phyloP scores from a whole-genome alignment of 2,329 filamentous ascomycete genomes.

The Apiospora saccharicola region DNA sequence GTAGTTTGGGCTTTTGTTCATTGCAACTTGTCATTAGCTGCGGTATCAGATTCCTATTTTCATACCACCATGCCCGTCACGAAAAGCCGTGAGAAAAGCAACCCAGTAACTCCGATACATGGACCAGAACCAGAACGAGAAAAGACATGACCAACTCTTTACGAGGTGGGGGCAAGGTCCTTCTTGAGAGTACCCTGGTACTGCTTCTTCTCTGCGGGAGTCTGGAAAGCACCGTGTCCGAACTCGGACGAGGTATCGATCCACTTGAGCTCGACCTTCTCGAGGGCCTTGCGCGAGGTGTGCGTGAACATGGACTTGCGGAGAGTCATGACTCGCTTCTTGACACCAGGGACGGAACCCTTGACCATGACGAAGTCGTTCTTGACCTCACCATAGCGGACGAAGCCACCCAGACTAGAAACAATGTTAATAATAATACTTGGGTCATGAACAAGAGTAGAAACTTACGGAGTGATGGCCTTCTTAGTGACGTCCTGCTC shows the following conservation, averaged over 20 bases:
- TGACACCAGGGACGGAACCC: conserved; percentile 95
- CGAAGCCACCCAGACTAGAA: conserved; percentile 93
- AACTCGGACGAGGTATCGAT: conserved; percentile 99
- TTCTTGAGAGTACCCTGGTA: conserved; percentile 99
- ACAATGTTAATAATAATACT: conserved; percentile 42
- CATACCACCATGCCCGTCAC: conserved; percentile 43
- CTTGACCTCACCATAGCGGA: conserved; percentile 98
- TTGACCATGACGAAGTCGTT: conserved; percentile 99
- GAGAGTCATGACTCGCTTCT: conserved; percentile 99
- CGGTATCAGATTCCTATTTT: conserved; percentile 43
- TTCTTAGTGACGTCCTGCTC: conserved; percentile 99
- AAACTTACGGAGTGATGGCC: conserved; percentile 96
- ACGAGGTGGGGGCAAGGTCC: conserved; percentile 69
- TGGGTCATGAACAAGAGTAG: not conserved
- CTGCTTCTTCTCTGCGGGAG: conserved; percentile 95
- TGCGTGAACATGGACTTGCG: conserved; percentile 99
- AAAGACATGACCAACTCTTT: conserved; percentile 46
- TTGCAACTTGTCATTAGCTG: conserved; percentile 45
- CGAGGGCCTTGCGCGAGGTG: conserved; percentile 92
- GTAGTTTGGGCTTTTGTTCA: conserved; percentile 38
- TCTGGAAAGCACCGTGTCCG: conserved; percentile 99
- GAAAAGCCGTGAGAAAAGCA: conserved; percentile 45
- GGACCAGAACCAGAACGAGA: conserved; percentile 51
- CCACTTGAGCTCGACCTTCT: conserved; percentile 99
- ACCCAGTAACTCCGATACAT: conserved; percentile 65